Evolutionary conservation across 805 yeast genomes (phyloP).

Genomic region (Ogataea pilisensis): DNA sequence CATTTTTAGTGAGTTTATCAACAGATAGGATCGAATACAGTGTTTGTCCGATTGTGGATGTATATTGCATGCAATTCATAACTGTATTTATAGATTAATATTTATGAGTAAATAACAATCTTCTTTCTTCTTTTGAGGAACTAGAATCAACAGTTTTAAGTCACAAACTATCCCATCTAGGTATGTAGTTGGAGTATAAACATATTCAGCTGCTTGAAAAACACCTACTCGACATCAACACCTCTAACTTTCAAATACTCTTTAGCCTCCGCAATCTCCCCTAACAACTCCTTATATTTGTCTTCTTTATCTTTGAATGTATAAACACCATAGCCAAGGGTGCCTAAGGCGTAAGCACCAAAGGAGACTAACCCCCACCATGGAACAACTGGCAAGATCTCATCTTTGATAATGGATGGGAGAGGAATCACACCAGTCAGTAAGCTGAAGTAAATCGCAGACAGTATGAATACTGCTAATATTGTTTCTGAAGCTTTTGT

Average conservation of each 20-base stretch:
- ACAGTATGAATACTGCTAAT: conserved; percentile 39
- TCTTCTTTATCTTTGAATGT: conserved; percentile 70
- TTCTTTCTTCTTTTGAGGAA: no score
- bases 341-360: conserved; percentile 64
- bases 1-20: no score
- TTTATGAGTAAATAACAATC: no score
- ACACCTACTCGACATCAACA: conserved; percentile 40
- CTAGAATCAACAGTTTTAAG: neutral
- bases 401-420: conserved; percentile 41
- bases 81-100: no score
- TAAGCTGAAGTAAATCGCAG: conserved; percentile 52
- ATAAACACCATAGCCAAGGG: conserved; percentile 64
- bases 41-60: no score
- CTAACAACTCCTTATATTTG: conserved; percentile 58
- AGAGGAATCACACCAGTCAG: conserved; percentile 51
- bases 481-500: conserved; percentile 64
- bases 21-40: no score
- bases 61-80: no score
- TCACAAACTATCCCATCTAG: no score
- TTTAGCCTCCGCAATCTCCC: conserved; percentile 60
- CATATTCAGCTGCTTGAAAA: no score
- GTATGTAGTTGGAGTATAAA: no score
- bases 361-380: conserved; percentile 67
- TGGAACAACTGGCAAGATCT: conserved; percentile 62
- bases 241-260: conserved; percentile 51